A percentile compares a stretch with the other conserved stretches of the same genome.
Conservation (phyloP, 768 basidiomycete species). For the Coprinopsis marcescibilis region DNA sequence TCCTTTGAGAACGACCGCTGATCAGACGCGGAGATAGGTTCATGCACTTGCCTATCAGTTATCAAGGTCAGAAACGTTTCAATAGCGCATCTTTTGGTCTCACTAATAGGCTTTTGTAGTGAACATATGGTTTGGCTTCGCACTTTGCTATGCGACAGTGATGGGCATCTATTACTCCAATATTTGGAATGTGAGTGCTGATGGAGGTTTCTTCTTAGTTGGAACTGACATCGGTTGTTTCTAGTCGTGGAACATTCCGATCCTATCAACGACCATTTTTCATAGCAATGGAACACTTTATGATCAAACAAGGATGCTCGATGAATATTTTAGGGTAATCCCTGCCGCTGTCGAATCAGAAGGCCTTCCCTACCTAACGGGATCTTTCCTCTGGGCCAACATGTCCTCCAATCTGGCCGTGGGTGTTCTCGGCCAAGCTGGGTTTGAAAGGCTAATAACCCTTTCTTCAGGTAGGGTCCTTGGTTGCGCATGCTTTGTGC, state of each 20-base stretch:
- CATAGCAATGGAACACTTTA: conserved; percentile 49
- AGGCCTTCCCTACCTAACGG: conserved; percentile 43
- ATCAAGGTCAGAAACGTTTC: conserved; percentile 44
- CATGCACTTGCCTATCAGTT: conserved; percentile 49
- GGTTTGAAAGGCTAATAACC: background rate
- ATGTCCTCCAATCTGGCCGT: conserved; percentile 44
- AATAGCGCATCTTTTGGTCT: background rate
- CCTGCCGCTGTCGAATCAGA: conserved; percentile 45
- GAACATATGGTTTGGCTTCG: conserved; percentile 53
- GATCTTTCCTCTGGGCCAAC: conserved; percentile 49
- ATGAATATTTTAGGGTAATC: conserved; percentile 44
- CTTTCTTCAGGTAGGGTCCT: conserved; percentile 44
- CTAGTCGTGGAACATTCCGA: conserved; percentile 49
- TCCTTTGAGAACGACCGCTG: background rate
- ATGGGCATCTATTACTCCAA: conserved; percentile 60
- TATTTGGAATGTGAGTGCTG: conserved; percentile 44
- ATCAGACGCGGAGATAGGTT: conserved; percentile 23
- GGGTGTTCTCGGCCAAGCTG: conserved; percentile 11
- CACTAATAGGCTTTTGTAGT: conserved; percentile 18
- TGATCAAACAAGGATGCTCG: conserved; percentile 50
- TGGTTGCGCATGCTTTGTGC: conserved; percentile 49
- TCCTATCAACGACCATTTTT: conserved; percentile 57
- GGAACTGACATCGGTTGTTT: background rate
- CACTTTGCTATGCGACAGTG: conserved; percentile 47
- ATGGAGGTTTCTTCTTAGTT: background rate